Percentiles rank a stretch among this genome's conserved stretches.
Evolutionary conservation across 2,329 filamentous ascomycete genomes (phyloP).

Genomic region (Achaetomium macrosporum): DNA sequence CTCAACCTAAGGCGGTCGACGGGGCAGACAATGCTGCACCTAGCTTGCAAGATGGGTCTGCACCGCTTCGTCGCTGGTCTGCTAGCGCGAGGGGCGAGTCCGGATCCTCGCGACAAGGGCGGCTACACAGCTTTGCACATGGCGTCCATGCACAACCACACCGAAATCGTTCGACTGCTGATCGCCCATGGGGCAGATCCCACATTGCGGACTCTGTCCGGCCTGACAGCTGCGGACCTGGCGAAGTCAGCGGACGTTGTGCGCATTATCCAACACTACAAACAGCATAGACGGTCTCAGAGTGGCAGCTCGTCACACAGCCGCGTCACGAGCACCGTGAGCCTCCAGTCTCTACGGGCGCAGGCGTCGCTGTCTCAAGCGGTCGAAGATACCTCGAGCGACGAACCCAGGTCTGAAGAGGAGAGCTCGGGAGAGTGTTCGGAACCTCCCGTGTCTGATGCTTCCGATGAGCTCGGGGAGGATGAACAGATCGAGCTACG

Average conservation of each 20-base stretch:
- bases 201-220: constrained; percentile 61
- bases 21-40: constrained; percentile 75
- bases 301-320: constrained; percentile 58
- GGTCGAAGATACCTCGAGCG: constrained; percentile 37
- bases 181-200: constrained; percentile 69
- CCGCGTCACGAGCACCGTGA: constrained; percentile 56
- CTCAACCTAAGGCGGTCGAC: constrained; percentile 59
- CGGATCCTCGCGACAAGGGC: constrained; percentile 67
- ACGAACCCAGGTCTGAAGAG: constrained; percentile 37
- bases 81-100: constrained; percentile 70
- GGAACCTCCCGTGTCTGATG: constrained; percentile 33
- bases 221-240: constrained; percentile 66
- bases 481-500: constrained; percentile 37
- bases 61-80: constrained; percentile 71
- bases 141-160: constrained; percentile 68
- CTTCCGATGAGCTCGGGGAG: constrained; percentile 26
- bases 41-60: constrained; percentile 70
- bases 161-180: constrained; percentile 69
- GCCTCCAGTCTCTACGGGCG: constrained; percentile 60
- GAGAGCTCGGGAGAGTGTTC: constrained; percentile 41
- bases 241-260: constrained; percentile 60
- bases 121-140: constrained; percentile 80
- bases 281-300: constrained; percentile 58
- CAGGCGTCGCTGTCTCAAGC: constrained; percentile 37
- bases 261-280: constrained; percentile 56